Conservation (phyloP, 306 rosid genomes). For the Comarum palustre region DNA sequence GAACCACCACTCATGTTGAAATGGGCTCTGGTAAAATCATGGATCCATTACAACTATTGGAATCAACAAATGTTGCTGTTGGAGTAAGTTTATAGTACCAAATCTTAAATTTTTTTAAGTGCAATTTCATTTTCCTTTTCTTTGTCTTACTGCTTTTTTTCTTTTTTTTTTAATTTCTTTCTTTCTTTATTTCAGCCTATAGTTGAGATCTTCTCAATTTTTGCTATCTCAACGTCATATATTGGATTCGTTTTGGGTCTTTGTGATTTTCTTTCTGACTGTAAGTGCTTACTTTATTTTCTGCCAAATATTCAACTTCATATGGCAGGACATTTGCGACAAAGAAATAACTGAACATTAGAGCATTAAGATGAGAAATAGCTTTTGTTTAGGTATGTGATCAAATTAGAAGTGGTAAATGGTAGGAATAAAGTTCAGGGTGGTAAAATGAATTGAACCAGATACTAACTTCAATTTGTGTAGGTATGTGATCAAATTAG, state of each 20-base stretch:
- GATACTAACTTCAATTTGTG: not conserved
- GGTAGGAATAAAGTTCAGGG: not conserved
- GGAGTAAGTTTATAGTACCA: constrained; percentile 47
- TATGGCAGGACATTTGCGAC: not conserved
- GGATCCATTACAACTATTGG: constrained; percentile 71
- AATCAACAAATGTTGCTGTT: constrained; percentile 53
- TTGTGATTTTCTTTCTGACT: constrained; percentile 66
- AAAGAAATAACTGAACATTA: not conserved
- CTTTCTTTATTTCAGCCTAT: constrained; percentile 55
- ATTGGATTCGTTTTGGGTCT: constrained; percentile 81
- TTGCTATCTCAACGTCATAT: constrained; percentile 73
- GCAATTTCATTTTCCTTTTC: constrained; percentile 11
- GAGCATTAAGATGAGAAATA: not conserved
- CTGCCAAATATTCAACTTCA: constrained; percentile 1
- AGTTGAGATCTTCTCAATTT: constrained; percentile 66
- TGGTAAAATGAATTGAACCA: not conserved
- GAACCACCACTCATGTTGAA: constrained; percentile 48
- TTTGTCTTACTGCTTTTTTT: not conserved
- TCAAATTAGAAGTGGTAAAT: not conserved
- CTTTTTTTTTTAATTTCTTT: not conserved
- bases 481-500: not conserved
- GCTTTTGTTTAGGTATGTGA: not conserved
- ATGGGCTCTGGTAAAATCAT: constrained; percentile 37
- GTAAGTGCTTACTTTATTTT: constrained; percentile 42
- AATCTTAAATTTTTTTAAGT: not conserved